phyloP scores from a whole-genome alignment of 2,329 filamentous ascomycete genomes.

The Neofusicoccum umdonicola region DNA sequence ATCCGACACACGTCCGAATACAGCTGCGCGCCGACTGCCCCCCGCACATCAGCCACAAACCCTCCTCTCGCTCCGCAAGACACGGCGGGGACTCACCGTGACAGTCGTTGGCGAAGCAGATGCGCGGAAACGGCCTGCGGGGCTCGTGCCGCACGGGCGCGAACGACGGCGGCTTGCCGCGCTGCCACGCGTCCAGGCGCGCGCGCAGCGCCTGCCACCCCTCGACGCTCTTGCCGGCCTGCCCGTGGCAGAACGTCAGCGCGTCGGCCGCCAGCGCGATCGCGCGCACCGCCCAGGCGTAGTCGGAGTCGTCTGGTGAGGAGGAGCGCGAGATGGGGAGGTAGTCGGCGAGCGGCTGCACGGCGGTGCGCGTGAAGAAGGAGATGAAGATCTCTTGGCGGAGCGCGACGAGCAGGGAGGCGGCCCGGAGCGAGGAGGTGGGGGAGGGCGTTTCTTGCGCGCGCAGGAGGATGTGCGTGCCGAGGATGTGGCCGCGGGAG shows the following conservation, averaged over 20 bases:
- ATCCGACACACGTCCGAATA: constrained; percentile 8
- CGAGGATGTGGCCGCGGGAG: constrained; percentile 37
- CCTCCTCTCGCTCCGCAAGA: too few relatives aligned
- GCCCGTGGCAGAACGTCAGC: constrained; percentile 10
- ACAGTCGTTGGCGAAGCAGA: constrained; percentile 2
- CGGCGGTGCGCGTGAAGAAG: background rate
- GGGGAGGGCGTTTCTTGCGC: constrained; percentile 20
- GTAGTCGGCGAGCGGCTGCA: background rate
- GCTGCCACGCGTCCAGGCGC: background rate
- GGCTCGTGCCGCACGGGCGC: background rate
- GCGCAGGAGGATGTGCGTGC: constrained; percentile 28
- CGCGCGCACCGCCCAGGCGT: constrained; percentile 42
- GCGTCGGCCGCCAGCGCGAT: constrained; percentile 38
- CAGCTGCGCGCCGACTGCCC: background rate
- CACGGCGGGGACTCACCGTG: background rate
- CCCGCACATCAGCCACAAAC: background rate
- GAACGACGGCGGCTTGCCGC: background rate
- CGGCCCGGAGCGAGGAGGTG: constrained; percentile 32
- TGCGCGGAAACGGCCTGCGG: background rate
- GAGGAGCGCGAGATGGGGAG: constrained; percentile 33
- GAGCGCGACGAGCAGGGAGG: constrained; percentile 38
- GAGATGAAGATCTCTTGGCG: constrained; percentile 39
- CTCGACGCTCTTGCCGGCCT: background rate
- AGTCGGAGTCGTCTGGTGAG: constrained; percentile 21
- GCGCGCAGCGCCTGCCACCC: background rate